Evolutionary conservation across 495 filamentous ascomycete genomes (phyloP), one percentile per base, ranked within the genome.

Genomic region (Jackrogersella minutella): DNA sequence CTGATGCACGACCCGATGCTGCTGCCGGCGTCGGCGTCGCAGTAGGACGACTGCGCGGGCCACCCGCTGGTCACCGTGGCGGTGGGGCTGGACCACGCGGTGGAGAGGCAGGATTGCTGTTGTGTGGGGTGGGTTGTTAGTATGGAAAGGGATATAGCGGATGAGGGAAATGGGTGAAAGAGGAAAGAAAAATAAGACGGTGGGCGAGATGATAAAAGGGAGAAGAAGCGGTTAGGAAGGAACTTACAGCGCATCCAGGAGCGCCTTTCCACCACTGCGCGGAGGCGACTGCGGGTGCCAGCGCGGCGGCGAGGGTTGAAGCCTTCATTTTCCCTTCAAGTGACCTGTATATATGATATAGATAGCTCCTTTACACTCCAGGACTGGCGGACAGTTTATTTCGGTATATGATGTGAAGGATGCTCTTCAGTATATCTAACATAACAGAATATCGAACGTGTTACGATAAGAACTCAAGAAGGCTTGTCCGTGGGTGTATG

Each of bases 1-100:
- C 26, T 69, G 65, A 81, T 71, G 66, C 79, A 82, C 47, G 64
- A 67, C 4, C 70, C 67, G 14, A 79, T 71, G 30, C 68, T 69
- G 51, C 68, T 68, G 33, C 64, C 80, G 28, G 74, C 64, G 66
- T 62, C 72, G 40, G 73, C 66, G 37, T 70, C 59, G 75, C 80
- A 82, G 75, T 78, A 82, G 33, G 56, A 68, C n/a, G 78, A 79
- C 7, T 80, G 79, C 13, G 75, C 75, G 4, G 80, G 80, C 80
- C 80, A 82, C 55, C 24, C 55, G 53, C 59, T 62, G 47, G 72
- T 59, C 7, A 52, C 58, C 24, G 72, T 72, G 47, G 19, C 60
- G 49, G 62, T 66, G 22, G 70, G 49, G 5, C 72, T 68, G 7
- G 61, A 51, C 75, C 75, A 82, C 49, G 62, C 68, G n/a, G 80